Evolutionary conservation across 495 filamentous ascomycete species (phyloP).

Genomic region (Thermochaetoides thermophila): DNA sequence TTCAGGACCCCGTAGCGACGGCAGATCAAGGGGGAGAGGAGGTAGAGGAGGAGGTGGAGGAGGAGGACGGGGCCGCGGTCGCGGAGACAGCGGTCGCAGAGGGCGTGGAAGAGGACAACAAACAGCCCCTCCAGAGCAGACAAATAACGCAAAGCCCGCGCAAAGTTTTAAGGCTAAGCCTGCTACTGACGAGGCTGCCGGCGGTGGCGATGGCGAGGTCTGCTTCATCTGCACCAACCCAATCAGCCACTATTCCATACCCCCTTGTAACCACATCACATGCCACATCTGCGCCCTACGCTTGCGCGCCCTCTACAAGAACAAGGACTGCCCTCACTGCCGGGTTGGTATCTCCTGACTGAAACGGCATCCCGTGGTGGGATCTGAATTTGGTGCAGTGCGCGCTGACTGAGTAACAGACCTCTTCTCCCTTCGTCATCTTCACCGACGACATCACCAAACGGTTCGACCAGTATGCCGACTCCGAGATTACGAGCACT

Average conservation of each 20-base stretch:
- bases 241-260: conserved; percentile 68
- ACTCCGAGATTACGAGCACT: conserved; percentile 51
- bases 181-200: conserved; percentile 10
- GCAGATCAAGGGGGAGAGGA: too few species aligned
- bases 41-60: conserved; percentile 25
- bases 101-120: conserved; percentile 4
- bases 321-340: conserved; percentile 86
- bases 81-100: conserved; percentile 6
- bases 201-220: conserved; percentile 53
- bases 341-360: too few species aligned
- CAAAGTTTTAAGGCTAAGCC: conserved; percentile 12
- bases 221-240: conserved; percentile 95
- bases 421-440: conserved; percentile 67
- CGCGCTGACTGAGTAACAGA: too few species aligned
- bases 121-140: conserved; percentile 3
- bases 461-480: conserved; percentile 66
- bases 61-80: conserved; percentile 13
- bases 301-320: conserved; percentile 86
- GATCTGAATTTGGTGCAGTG: too few species aligned
- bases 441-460: conserved; percentile 77
- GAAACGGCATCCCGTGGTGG: too few species aligned
- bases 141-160: conserved; percentile 3
- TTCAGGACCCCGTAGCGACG: conserved; percentile 18
- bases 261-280: conserved; percentile 87
- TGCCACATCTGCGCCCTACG: conserved; percentile 91